Base-by-base conservation (phyloP, 768 basidiomycete species). In the Multifurca ochricompacta region DNA sequence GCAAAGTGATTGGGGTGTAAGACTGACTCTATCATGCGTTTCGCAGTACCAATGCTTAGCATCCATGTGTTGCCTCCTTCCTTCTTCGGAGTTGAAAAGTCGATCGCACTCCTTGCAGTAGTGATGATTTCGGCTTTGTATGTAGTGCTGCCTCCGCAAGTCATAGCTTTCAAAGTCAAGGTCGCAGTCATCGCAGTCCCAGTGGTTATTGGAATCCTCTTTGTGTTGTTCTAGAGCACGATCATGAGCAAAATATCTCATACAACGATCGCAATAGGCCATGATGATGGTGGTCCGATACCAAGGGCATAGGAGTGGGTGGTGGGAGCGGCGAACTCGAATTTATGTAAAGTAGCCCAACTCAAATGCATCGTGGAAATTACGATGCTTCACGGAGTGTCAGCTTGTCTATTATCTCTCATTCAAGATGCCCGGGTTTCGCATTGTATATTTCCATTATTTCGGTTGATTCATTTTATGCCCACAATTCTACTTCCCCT, bases 131-230 rank as follows among this genome's bases (percentile, higher is more conserved):
- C 0, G 3, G 19, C 37, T 42, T 10, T 41, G 23, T 3, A 6
- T 9, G 19, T 35, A 41, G 25, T 56, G 55, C 6, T 47, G 23
- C 10, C 8, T 16, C 14, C n/a, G 50, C 6, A 14, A 30, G 0
- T 32, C 10, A 8, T 13, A 11, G 35, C 25, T 51, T 6, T 3
- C 18, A 31, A 83, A 83, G 58, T 82, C 80, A 7, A 32, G 21
- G 0, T 70, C 46, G 57, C 82, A 85, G 10, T 68, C 62, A 10
- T 65, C 4, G 60, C 83, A 85, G 36, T 69, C 27, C 56, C 76
- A 54, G 54, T 83, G 82, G 14, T 3, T 52, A 27, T 23, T 27
- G 11, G 69, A 70, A 48, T 60, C 51, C 19, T 59, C 47, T 30
- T 51, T n/a, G 44, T 69, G 70, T 32, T 67, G 66, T 19, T 55